Percentiles rank a stretch among this genome's conserved stretches.
Conservation (phyloP, 371 early-diverging fungal species). For the Rhizopus delemar region DNA sequence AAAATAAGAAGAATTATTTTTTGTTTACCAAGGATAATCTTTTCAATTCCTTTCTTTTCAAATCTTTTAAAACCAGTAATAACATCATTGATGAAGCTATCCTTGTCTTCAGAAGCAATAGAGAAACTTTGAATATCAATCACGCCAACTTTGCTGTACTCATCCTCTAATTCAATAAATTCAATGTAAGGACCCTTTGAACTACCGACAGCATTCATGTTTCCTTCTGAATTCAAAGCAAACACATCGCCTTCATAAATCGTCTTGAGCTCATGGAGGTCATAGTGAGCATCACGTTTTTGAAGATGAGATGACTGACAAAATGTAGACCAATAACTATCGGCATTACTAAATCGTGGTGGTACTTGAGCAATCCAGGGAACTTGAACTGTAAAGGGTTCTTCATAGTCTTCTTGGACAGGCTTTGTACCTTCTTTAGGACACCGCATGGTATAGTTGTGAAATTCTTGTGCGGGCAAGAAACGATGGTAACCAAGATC, state of each 20-base stretch:
- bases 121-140: conserved; percentile 56
- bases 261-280: conserved; percentile 35
- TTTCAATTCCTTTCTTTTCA: conserved; percentile 42
- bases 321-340: conserved; percentile 43
- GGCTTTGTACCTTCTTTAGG: conserved; percentile 44
- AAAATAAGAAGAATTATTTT: background rate
- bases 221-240: conserved; percentile 20
- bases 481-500: conserved; percentile 58
- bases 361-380: conserved; percentile 55
- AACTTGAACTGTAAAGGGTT: conserved; percentile 49
- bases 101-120: conserved; percentile 36
- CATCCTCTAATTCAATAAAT: conserved; percentile 36
- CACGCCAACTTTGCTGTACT: conserved; percentile 39
- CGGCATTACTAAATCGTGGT: conserved; percentile 35
- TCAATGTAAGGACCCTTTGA: conserved; percentile 37
- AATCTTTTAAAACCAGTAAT: conserved; percentile 39
- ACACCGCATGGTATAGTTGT: conserved; percentile 49
- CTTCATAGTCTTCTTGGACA: conserved; percentile 43
- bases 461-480: conserved; percentile 52
- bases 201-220: conserved; percentile 28
- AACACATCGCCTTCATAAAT: conserved; percentile 44
- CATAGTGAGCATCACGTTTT: conserved; percentile 25
- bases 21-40: conserved; percentile 39
- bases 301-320: conserved; percentile 40
- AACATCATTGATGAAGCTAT: conserved; percentile 40